Base-by-base conservation (phyloP, 116 monocot species). In the Zostera marina region DNA sequence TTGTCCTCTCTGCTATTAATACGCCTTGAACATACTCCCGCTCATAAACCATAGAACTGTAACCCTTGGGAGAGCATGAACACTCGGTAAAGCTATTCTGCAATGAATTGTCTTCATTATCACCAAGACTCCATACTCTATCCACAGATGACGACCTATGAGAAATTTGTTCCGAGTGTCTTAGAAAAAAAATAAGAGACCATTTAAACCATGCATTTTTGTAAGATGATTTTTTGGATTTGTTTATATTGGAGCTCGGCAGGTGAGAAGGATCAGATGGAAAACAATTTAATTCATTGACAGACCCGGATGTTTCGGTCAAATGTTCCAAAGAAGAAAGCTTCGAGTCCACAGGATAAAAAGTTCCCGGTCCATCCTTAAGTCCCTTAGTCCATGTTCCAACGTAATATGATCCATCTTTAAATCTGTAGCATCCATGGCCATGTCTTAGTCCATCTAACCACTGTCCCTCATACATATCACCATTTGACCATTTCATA, bases 321-420 rank as follows among this genome's bases (percentile, higher is more conserved):
- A 62, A 63, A 32, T 48, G 53, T 2, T 40, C 64, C 51, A 73
- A 53, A 56, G 19, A 65, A 73, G 71, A 70, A 54, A 71, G 66
- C 59, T 74, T 79, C 56, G 65, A 79, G 60, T 77, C 88, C 47
- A 53, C 57, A 60, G 81, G 79, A 75, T 69, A 79, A 70, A 81
- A 79, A 3, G 58, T 79, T 22, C 94, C 94, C 25, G 47, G 66
- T 1, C 94, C 94, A 79, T 94, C 94, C 72, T 94, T 94, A 38
- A 88, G 72, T 22, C 94, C 94, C 52, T 62, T 84, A 61, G 77
- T 88, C 94, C 94, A 94, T 48, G 73, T 88, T 56, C 94, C 94
- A 72, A 85, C 46, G 68, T 85, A 94, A 63, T 54, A 74, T 51
- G 77, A 32, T 22, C 85, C 94, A 62, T 88, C 77, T 7, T 63